These are phyloP conservation scores for Pestalotiopsis sp. DNA, from an alignment of 2,329 filamentous ascomycete genomes.

Conservation along the genomic window DNA sequence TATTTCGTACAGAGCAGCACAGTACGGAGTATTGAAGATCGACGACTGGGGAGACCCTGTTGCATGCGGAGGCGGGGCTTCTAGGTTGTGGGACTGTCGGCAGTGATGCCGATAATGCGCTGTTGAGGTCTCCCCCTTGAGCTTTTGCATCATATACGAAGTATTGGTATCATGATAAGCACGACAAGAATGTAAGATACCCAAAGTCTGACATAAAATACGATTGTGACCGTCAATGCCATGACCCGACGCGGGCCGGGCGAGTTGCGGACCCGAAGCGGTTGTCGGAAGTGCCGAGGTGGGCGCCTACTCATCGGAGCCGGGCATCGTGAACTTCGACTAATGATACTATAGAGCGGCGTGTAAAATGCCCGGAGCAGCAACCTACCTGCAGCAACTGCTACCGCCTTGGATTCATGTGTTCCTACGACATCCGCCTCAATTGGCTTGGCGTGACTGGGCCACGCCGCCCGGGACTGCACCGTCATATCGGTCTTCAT, in stretches of 20 bases:
- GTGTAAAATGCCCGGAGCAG: neutral
- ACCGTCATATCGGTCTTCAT: neutral
- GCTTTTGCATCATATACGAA: neutral
- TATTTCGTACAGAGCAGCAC: neutral
- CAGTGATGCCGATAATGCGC: neutral
- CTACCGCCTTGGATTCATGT: neutral
- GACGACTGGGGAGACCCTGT: neutral
- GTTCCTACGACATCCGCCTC: neutral
- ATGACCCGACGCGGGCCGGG: neutral
- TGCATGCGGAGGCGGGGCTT: neutral
- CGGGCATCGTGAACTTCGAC: neutral
- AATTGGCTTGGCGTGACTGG: neutral
- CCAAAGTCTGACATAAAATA: neutral
- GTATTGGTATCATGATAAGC: neutral
- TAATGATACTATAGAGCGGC: neutral
- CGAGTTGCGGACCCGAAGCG: neutral
- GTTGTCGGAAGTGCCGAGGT: slow-evolving; percentile 2
- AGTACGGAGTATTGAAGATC: neutral
- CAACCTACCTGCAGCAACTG: neutral
- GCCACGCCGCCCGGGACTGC: neutral
- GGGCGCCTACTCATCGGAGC: neutral
- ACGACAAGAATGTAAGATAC: neutral
- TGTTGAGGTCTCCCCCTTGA: neutral
- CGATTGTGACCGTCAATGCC: neutral
- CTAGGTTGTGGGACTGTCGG: neutral